Conservation (phyloP, 1,139 yeast species). For the Blastobotrys illinoisensis region DNA sequence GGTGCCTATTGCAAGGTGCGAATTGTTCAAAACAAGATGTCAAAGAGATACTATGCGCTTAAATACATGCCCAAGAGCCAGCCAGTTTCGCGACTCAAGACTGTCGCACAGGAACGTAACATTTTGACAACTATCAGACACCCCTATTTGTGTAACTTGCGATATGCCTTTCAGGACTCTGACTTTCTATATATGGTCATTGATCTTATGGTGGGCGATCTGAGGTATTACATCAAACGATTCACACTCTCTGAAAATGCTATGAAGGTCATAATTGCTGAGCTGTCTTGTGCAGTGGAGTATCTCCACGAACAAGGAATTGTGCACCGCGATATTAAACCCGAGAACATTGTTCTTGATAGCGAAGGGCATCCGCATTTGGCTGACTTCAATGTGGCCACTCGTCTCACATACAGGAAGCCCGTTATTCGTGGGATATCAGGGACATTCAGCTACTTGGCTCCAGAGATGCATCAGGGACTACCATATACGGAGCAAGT, state of each 20-base stretch:
- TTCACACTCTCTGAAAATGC: slow-evolving; percentile 53
- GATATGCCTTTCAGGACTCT: slow-evolving; percentile 77
- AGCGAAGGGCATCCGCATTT: slow-evolving; percentile 65
- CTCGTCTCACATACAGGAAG: slow-evolving; percentile 24
- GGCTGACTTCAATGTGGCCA: slow-evolving; percentile 61
- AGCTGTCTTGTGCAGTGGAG: slow-evolving; percentile 60
- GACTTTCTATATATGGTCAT: slow-evolving; percentile 64
- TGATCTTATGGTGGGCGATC: slow-evolving; percentile 86
- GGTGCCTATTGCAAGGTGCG: slow-evolving; percentile 63
- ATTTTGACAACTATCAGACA: slow-evolving; percentile 60
- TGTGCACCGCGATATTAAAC: slow-evolving; percentile 65
- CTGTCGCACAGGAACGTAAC: slow-evolving; percentile 49
- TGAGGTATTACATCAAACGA: slow-evolving; percentile 65
- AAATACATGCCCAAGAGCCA: slow-evolving; percentile 44
- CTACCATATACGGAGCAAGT: slow-evolving; percentile 66
- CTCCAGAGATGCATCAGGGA: slow-evolving; percentile 73
- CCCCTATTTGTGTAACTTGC: slow-evolving; percentile 74
- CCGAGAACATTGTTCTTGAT: slow-evolving; percentile 62
- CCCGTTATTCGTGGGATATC: slow-evolving; percentile 51
- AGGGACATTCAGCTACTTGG: slow-evolving; percentile 87
- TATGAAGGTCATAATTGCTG: slow-evolving; percentile 62
- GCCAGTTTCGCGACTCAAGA: slow-evolving; percentile 20
- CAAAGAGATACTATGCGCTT: slow-evolving; percentile 63
- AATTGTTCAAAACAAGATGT: slow-evolving; percentile 51
- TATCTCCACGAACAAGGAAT: slow-evolving; percentile 58